Evolutionary conservation across 768 basidiomycete species (phyloP), one percentile per base, ranked within the genome.

Genomic region (Fomitopsis serialis): DNA sequence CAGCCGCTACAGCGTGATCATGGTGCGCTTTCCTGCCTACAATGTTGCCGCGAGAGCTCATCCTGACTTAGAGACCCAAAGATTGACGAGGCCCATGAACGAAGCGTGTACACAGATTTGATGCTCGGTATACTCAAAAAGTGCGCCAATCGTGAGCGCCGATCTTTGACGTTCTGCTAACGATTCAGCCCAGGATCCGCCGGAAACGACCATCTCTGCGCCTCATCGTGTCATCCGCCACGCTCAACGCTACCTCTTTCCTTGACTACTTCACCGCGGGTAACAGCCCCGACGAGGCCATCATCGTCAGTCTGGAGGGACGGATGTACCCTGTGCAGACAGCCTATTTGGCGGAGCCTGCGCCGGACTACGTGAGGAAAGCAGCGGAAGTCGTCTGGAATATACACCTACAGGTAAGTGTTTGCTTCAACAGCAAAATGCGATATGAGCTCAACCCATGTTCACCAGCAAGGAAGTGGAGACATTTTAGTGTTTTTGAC

Each of bases 81-180:
- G 94, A 86, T 99, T 45, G 97, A 99, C 61, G 97, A 98, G 74
- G 97, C 93, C 0, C 97, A 99, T 66, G 97, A 99, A 66, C 77
- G 97, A 32, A 92, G 92, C 62, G 76, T 92, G n/a, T 96, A 98
- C 67, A 98, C 95, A 0, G 97, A 99, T 67, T 72, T 99, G 10
- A 72, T 99, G 1, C 76, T 99, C 1, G 96, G 96, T 0, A 72
- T 98, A 17, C 70, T 99, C 45, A 96, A 97, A 74, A 98, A 98
- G 95, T 95, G 43, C 34, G 75, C 60, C 22, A 17, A 43, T 25
- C n/a, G n/a, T n/a, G n/a, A n/a, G n/a, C n/a, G n/a, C n/a, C n/a
- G n/a, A n/a, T n/a, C n/a, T n/a, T n/a, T n/a, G n/a, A n/a, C n/a
- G n/a, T n/a, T n/a, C 11, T 45, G n/a, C 24, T 50, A 40, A 27